A percentile compares a stretch with the other conserved stretches of the same genome.
Conservation (phyloP, 495 filamentous ascomycete species). For the Neurospora terricola region DNA sequence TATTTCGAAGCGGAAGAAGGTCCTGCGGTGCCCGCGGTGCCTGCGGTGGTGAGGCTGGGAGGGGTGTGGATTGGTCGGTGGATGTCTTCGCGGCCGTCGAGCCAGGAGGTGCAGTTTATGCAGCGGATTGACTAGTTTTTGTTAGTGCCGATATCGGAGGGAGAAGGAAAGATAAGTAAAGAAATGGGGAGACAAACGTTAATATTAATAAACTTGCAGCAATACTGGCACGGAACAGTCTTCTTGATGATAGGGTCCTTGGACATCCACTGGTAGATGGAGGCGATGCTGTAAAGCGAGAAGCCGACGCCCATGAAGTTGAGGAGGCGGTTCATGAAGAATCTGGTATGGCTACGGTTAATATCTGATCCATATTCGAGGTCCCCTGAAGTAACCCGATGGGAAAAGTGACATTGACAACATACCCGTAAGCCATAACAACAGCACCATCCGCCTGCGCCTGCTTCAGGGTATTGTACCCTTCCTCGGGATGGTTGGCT, state of each 20-base stretch:
- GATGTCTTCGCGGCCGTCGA: conserved; percentile 60
- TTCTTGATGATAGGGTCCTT: conserved; percentile 62
- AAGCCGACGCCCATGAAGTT: conserved; percentile 59
- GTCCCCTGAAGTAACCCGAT: too few species aligned
- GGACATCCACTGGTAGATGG: conserved; percentile 50
- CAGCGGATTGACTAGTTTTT: conserved; percentile 43
- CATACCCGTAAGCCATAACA: conserved; percentile 60
- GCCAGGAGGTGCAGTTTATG: conserved; percentile 67
- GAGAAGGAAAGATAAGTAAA: background rate
- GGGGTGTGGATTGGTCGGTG: background rate
- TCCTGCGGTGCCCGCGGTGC: background rate
- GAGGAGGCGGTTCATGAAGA: conserved; percentile 56
- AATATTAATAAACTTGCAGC: conserved; percentile 54
- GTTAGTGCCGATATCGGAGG: background rate
- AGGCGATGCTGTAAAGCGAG: conserved; percentile 55
- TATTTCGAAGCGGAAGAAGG: background rate
- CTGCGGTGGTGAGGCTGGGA: background rate
- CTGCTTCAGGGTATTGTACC: conserved; percentile 59
- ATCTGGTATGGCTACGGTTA: background rate
- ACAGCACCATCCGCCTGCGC: conserved; percentile 62
- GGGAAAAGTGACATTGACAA: too few species aligned
- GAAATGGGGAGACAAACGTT: conserved; percentile 37
- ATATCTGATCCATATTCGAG: background rate
- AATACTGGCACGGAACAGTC: conserved; percentile 61
- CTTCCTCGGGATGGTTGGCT: conserved; percentile 32